Evolutionary conservation across 768 basidiomycete species (phyloP).

Genomic region (Pisolithus orientalis): DNA sequence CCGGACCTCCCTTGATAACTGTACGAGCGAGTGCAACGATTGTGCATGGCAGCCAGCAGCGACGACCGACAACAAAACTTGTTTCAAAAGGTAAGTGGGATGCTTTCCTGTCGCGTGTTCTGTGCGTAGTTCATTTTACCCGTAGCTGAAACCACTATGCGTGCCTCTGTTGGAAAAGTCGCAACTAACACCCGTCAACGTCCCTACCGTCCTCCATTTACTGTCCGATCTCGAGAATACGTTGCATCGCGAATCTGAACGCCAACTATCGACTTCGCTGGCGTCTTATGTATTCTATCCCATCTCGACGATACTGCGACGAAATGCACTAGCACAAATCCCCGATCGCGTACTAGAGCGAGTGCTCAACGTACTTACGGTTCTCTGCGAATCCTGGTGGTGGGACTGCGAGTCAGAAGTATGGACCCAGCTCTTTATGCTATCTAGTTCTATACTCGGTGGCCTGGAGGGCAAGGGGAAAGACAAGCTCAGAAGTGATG

Average conservation of each 20-base stretch:
- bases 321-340: constrained; percentile 61
- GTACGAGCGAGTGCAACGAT: background rate
- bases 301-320: constrained; percentile 74
- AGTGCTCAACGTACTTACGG: constrained; percentile 50
- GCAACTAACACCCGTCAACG: constrained; percentile 50
- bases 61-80: constrained; percentile 21
- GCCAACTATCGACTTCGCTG: constrained; percentile 47
- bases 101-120: background rate
- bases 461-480: constrained; percentile 65
- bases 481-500: constrained; percentile 65
- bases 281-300: constrained; percentile 87
- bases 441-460: constrained; percentile 60
- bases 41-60: constrained; percentile 10
- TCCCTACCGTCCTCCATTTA: constrained; percentile 40
- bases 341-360: constrained; percentile 79
- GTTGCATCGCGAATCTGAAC: constrained; percentile 39
- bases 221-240: constrained; percentile 47
- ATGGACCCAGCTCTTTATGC: constrained; percentile 85
- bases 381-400: constrained; percentile 77
- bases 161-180: constrained; percentile 76
- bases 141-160: constrained; percentile 61
- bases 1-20: background rate
- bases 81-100: constrained; percentile 34
- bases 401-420: constrained; percentile 65
- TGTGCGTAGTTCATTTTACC: background rate